These are phyloP conservation scores for Strobilomyces confusus DNA, from an alignment of 768 basidiomycete species.

Conservation along the genomic window DNA sequence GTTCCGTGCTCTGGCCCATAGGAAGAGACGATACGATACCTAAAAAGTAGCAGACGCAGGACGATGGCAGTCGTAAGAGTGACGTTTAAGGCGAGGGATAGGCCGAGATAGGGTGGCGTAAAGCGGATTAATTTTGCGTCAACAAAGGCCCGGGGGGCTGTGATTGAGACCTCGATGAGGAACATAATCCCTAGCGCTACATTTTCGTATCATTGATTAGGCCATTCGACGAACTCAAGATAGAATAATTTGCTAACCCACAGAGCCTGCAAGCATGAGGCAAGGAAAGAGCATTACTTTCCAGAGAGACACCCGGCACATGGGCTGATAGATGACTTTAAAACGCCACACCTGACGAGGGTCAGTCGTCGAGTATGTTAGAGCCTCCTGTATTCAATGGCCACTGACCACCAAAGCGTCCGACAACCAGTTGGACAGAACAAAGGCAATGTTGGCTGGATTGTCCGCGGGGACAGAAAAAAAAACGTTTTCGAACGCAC, in stretches of 20 bases:
- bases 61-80: background rate
- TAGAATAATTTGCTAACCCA: background rate
- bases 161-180: background rate
- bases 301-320: slow-evolving; percentile 3
- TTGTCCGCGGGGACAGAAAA: slow-evolving; percentile 19
- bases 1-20: background rate
- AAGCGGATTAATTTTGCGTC: background rate
- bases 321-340: slow-evolving; percentile 12
- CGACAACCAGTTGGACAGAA: slow-evolving; percentile 12
- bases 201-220: background rate
- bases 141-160: background rate
- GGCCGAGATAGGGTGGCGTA: background rate
- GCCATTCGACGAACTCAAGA: background rate
- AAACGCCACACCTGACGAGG: slow-evolving; percentile 12
- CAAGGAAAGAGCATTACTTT: slow-evolving; percentile 6
- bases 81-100: background rate
- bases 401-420: slow-evolving; percentile 20
- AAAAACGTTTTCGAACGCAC: slow-evolving; percentile 15
- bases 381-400: background rate
- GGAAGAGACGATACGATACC: background rate
- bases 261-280: slow-evolving; percentile 2
- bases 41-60: background rate
- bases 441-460: slow-evolving; percentile 5
- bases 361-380: background rate
- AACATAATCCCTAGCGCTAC: background rate